Conservation (phyloP, 1,284 basidiomycete genomes). For the Grifola frondosa region DNA sequence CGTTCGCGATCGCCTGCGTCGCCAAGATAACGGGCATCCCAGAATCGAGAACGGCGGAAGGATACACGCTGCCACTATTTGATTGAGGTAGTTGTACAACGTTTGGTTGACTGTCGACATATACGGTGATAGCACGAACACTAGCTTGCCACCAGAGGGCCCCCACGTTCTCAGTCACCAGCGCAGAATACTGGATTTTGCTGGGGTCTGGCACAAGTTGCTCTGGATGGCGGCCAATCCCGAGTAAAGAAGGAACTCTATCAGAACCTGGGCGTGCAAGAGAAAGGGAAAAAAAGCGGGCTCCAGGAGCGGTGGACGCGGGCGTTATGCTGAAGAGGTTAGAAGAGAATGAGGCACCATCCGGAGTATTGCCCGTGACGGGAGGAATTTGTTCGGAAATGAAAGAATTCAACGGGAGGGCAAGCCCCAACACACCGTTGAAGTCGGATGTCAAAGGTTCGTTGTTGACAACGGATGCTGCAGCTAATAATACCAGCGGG, state of each 20-base stretch:
- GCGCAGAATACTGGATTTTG: constrained; percentile 48
- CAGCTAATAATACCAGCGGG: constrained; percentile 47
- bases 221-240: constrained; percentile 65
- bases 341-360: constrained; percentile 62
- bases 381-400: constrained; percentile 53
- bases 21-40: constrained; percentile 67
- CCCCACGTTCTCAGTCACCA: constrained; percentile 41
- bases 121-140: constrained; percentile 59
- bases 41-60: constrained; percentile 67
- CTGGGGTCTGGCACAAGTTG: constrained; percentile 49
- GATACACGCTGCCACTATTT: constrained; percentile 36
- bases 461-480: constrained; percentile 46
- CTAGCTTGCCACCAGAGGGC: constrained; percentile 59
- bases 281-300: constrained; percentile 65
- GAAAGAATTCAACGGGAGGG: constrained; percentile 63
- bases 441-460: constrained; percentile 58
- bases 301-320: constrained; percentile 44
- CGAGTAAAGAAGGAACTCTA: constrained; percentile 54
- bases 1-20: constrained; percentile 60
- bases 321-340: constrained; percentile 69
- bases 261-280: constrained; percentile 64
- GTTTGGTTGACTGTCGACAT: constrained; percentile 44
- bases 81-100: constrained; percentile 37
- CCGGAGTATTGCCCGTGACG: constrained; percentile 44
- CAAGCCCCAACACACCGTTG: constrained; percentile 70